Evolutionary conservation across 2,329 filamentous ascomycete species (phyloP), one percentile per base, ranked within the genome.

Genomic region (Neonectria neomacrospora): DNA sequence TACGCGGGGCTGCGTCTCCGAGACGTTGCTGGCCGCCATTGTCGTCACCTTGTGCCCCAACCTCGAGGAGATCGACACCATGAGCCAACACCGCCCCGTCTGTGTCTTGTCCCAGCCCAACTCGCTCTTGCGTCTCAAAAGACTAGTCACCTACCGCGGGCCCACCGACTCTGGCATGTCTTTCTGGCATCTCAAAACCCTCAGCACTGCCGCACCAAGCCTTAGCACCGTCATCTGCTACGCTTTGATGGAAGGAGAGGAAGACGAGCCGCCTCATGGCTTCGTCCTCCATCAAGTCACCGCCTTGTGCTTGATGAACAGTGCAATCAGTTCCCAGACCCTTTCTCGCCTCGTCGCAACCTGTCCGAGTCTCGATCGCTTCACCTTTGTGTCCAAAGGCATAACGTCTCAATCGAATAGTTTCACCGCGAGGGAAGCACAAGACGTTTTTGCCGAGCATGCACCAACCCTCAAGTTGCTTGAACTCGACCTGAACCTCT

Each of bases 231-330:
- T 41, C n/a, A 10, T 18, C 3, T 41, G 37, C 37, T 16, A 41
- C 10, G 9, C 7, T 8, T 10, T 41, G n/a, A 16, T 5, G 5
- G n/a, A 18, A 7, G 8, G 10, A 41, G 16, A 6, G n/a, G 2
- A 11, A 8, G 1, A 7, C n/a, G 2, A 8, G n/a, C n/a, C n/a
- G n/a, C n/a, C n/a, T 1, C 2, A 3, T 3, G 7, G 3, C 37
- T 18, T 18, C 3, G 37, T 41, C 37, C 18, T 41, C 7, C 2
- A 3, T 10, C 2, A 8, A 9, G 16, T 41, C n/a, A 41, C 16
- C 16, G n/a, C 5, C 6, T 18, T 41, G 37, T 6, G 9, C 7
- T 16, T 41, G 2, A 8, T 9, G 3, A n/a, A 41, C 37, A n/a
- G 37, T 10, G n/a, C 3, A 1, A 4, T 18, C 3, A 41, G 7